Conservation (phyloP, 108 stramenopile species). For the Cyclotella atomus region DNA sequence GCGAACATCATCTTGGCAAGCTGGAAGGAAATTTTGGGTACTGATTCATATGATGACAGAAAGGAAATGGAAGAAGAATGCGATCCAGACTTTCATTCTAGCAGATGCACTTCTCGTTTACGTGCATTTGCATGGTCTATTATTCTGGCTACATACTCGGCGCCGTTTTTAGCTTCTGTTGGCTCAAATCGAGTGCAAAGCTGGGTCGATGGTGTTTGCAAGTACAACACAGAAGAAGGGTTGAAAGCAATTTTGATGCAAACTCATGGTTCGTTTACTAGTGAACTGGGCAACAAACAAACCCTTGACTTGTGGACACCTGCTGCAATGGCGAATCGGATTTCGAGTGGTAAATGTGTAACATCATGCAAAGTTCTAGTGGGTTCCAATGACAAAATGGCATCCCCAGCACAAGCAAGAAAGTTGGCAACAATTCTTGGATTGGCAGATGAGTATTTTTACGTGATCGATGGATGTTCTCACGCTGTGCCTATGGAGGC, state of each 20-base stretch:
- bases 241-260: constrained; percentile 59
- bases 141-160: constrained; percentile 61
- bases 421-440: constrained; percentile 31
- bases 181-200: constrained; percentile 29
- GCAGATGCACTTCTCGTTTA: constrained; percentile 27
- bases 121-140: constrained; percentile 71
- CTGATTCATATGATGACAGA: constrained; percentile 8
- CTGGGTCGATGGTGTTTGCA: constrained; percentile 53
- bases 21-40: constrained; percentile 56
- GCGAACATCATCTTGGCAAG: constrained; percentile 48
- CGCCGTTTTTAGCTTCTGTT: constrained; percentile 44
- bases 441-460: constrained; percentile 7
- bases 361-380: constrained; percentile 42
- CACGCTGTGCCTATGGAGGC: constrained; percentile 69
- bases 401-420: constrained; percentile 37
- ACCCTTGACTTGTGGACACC: constrained; percentile 52
- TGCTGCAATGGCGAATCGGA: constrained; percentile 51
- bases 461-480: constrained; percentile 51
- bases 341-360: constrained; percentile 14
- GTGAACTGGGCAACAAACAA: constrained; percentile 5
- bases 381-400: constrained; percentile 62
- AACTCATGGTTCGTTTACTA: constrained; percentile 28
- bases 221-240: constrained; percentile 50
- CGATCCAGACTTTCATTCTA: constrained; percentile 21
- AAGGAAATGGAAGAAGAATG: constrained; percentile 16